phyloP scores from a whole-genome alignment of 257 asterid species.

The Ocimum tenuiflorum region DNA sequence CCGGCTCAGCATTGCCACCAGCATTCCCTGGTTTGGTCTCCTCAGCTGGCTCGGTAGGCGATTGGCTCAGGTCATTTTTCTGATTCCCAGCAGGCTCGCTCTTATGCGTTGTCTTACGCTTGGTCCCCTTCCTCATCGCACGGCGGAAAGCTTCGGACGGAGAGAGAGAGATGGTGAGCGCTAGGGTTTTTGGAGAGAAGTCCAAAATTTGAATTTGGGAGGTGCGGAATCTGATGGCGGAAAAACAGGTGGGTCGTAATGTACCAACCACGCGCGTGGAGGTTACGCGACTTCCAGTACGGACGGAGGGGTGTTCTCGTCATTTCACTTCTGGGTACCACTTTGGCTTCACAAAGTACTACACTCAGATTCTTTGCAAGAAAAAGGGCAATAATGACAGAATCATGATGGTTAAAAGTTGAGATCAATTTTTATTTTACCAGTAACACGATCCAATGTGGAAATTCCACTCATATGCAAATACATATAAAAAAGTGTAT shows the following conservation, averaged over 20 bases:
- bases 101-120: constrained; percentile 47
- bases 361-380: background rate
- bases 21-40: constrained; percentile 21
- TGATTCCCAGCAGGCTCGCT: constrained; percentile 17
- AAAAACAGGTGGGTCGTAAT: constrained; percentile 16
- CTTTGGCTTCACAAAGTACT: background rate
- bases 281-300: background rate
- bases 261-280: constrained; percentile 11
- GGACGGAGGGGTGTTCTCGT: background rate
- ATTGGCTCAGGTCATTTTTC: constrained; percentile 20
- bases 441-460: too few species aligned
- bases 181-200: constrained; percentile 30
- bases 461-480: too few species aligned
- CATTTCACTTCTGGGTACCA: background rate
- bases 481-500: too few species aligned
- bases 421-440: too few species aligned
- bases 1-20: constrained; percentile 17
- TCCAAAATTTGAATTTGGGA: constrained; percentile 35
- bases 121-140: constrained; percentile 56
- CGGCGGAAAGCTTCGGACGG: background rate
- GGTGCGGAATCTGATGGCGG: constrained; percentile 34
- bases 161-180: constrained; percentile 8
- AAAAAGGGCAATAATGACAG: too few species aligned
- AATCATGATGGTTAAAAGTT: too few species aligned
- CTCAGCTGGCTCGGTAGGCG: constrained; percentile 17